phyloP scores from a whole-genome alignment of 1,284 basidiomycete species.

The Leccinum discolor region DNA sequence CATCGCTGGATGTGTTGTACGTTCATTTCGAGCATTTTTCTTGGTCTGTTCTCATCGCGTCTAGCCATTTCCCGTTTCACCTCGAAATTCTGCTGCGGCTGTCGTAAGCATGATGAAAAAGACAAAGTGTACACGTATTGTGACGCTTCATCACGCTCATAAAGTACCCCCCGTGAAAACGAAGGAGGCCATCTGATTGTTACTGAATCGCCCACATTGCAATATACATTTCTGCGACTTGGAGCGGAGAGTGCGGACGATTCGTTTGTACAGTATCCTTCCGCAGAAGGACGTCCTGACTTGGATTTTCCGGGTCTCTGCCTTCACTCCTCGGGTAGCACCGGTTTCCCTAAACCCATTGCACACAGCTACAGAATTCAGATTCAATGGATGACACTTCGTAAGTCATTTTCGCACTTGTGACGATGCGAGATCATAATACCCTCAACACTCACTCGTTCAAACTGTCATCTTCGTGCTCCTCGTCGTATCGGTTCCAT shows the following conservation, averaged over 20 bases:
- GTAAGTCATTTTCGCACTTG: too few relatives aligned
- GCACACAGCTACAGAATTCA: slow-evolving; percentile 10
- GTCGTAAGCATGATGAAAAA: slow-evolving; percentile 23
- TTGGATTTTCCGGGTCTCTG: slow-evolving; percentile 24
- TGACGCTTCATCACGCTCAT: slow-evolving; percentile 30
- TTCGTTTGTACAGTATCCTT: slow-evolving; percentile 31
- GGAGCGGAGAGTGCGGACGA: slow-evolving; percentile 28
- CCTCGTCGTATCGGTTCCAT: too few relatives aligned
- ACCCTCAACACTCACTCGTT: too few relatives aligned
- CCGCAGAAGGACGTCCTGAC: slow-evolving; percentile 6
- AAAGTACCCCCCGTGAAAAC: slow-evolving; percentile 3
- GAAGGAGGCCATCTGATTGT: slow-evolving; percentile 4
- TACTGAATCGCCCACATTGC: slow-evolving; percentile 31
- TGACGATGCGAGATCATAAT: too few relatives aligned
- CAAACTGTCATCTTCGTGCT: too few relatives aligned
- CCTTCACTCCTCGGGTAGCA: slow-evolving; percentile 41
- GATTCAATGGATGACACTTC: too few relatives aligned
- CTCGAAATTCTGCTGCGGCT: neutral
- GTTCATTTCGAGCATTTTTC: neutral
- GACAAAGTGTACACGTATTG: slow-evolving; percentile 29
- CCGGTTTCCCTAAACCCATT: slow-evolving; percentile 35
- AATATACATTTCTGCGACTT: slow-evolving; percentile 31
- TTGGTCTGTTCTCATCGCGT: neutral
- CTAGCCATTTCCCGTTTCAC: neutral
- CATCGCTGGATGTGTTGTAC: neutral